Evolutionary conservation across 2,329 filamentous ascomycete species (phyloP), one percentile per base, ranked within the genome.

Genomic region (Cladophialophora psammophila): DNA sequence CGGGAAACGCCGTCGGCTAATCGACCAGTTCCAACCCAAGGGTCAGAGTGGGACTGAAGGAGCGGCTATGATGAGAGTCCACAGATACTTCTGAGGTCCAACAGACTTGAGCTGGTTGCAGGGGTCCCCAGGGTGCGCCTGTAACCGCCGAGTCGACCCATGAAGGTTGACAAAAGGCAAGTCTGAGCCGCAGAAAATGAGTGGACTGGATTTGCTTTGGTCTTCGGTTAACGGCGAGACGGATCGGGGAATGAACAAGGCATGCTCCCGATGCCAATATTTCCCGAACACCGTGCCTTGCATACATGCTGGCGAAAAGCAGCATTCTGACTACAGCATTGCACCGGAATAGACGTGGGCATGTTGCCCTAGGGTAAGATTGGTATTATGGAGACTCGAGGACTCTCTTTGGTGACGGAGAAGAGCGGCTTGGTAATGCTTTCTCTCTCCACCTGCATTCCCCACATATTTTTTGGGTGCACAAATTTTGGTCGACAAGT

Each of bases 51-150:
- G 36, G 38, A 8, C 26, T 52, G 31, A 54, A 38, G 9, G 31
- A 50, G 58, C 63, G 67, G 72, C 72, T 26, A 65, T 73, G 72
- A 73, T 73, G 72, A 73, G 69, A 70, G 63, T 40, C 60, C 74
- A 80, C 89, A 91, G 89, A 91, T 91, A 91, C 89, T 91, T 88
- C 88, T 84, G 88, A 91, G 85, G 82, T 79, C 72, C 26, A 78
- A 78, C 71, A 68, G 63, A 66, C 72, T 69, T 74, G 68, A 73
- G 63, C 72, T 74, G 74, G 71, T 73, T 73, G 71, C 66, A 72
- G 75, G 71, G 72, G 70, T 66, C 70, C 72, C 42, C 48, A 26
- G 52, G 60, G 58, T 48, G 57, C 32, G 56, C 34, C 55, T 65
- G 57, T 61, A 70, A 66, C 66, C 66, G 66, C 65, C 65, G 40